Conservation (phyloP, 1,139 yeast species). For the Yamadazyma dendronema region DNA sequence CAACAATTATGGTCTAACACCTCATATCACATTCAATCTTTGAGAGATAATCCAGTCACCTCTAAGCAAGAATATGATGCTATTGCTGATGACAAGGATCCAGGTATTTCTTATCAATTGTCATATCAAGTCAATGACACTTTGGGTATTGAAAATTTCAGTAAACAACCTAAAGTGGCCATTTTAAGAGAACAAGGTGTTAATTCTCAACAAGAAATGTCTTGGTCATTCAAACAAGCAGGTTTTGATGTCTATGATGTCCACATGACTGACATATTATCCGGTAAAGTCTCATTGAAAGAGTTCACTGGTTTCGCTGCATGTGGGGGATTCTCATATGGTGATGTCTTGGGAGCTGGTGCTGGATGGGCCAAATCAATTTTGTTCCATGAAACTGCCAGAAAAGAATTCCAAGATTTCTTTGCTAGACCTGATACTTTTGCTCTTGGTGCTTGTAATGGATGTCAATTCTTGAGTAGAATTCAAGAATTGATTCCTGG, state of each 20-base stretch:
- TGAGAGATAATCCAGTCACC: constrained; percentile 91
- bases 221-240: constrained; percentile 93
- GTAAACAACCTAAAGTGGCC: constrained; percentile 79
- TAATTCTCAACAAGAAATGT: constrained; percentile 98
- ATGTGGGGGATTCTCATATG: constrained; percentile 99
- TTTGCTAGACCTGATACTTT: constrained; percentile 90
- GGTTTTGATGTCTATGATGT: constrained; percentile 94
- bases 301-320: constrained; percentile 95
- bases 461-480: constrained; percentile 94
- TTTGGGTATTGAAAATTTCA: constrained; percentile 22
- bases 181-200: constrained; percentile 98
- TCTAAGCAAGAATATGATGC: constrained; percentile 82
- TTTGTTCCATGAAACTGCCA: constrained; percentile 76
- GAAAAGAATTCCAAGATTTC: constrained; percentile 72
- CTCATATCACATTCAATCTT: constrained; percentile 83
- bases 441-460: constrained; percentile 99
- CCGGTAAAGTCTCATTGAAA: constrained; percentile 69
- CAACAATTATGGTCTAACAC: constrained; percentile 89
- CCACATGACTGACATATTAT: constrained; percentile 90
- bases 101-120: constrained; percentile 83
- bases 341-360: constrained; percentile 99
- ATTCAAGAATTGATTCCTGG: constrained; percentile 91
- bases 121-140: constrained; percentile 56
- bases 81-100: constrained; percentile 78
- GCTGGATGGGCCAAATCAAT: constrained; percentile 99